Base-by-base conservation (phyloP, 257 asterid species). In the Solanum appendiculatum region DNA sequence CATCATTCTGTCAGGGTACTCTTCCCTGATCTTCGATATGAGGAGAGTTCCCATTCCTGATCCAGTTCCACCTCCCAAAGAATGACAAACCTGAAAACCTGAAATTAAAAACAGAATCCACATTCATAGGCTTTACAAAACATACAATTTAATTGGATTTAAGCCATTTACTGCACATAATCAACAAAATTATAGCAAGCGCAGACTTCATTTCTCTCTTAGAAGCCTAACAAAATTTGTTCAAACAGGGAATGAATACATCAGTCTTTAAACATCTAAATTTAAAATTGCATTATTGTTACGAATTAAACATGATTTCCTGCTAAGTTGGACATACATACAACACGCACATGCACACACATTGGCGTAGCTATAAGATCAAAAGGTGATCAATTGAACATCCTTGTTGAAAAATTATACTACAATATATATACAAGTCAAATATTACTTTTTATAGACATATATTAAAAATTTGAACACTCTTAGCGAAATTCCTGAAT, bases 1-100 rank as follows among this genome's bases (percentile, higher is more conserved):
- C 98, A 94, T 94, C 96, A 94, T 93, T 21, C 96, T 91, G 87
- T 94, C 98, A 10, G 96, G 97, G 90, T 93, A 94, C 90, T 93
- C 98, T 89, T 93, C 98, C 86, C 98, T 88, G 83, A 94, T 94
- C 89, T 94, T 94, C 25, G 98, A 94, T 78, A 94, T 94, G 7
- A 93, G 92, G 88, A 94, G 96, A 56, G 98, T 93, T 89, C 96
- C 96, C 98, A 94, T 94, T 63, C 98, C 97, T 27, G 98, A 93
- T 78, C 98, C 98, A n/a, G 98, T 94, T 63, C 98, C 96, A 90
- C 98, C 98, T 75, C 96, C 98, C 93, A 93, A 87, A 3, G 96
- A 94, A 87, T 93, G 98, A 90, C 96, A 94, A 13, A 94, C 98
- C 90, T 93, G 95, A 80, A 94, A 93, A 64, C 97, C 96, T 94